Evolutionary conservation across 2,329 filamentous ascomycete genomes (phyloP).

Genomic region (Fusarium brachygibbosum): DNA sequence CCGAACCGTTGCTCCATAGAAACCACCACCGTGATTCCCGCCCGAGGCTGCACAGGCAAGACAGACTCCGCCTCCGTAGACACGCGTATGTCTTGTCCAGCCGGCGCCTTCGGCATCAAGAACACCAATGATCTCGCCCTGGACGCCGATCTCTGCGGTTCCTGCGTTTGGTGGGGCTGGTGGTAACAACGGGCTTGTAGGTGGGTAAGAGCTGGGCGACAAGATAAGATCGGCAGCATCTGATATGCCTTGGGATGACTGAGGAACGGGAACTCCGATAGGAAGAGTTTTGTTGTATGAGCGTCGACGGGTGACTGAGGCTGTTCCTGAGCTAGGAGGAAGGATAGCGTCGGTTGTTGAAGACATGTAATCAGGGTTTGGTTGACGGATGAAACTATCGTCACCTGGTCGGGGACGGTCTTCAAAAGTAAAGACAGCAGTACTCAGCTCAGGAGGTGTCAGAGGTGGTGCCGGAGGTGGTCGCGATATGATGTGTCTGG

Average conservation of each 20-base stretch:
- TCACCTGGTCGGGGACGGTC: conserved; percentile 50
- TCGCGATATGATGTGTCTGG: conserved; percentile 53
- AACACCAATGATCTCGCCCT: conserved; percentile 65
- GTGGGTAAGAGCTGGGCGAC: conserved; percentile 64
- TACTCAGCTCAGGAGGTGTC: conserved; percentile 62
- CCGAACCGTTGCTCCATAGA: conserved; percentile 68
- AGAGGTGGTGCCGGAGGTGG: conserved; percentile 63
- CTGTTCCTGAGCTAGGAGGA: conserved; percentile 48
- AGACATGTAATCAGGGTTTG: conserved; percentile 64
- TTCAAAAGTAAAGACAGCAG: conserved; percentile 60
- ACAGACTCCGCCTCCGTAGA: conserved; percentile 70
- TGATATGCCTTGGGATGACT: conserved; percentile 40
- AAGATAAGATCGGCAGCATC: conserved; percentile 53
- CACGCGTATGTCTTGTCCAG: conserved; percentile 71
- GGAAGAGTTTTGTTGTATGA: conserved; percentile 61
- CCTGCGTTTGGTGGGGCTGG: conserved; percentile 58
- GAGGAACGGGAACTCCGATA: conserved; percentile 51
- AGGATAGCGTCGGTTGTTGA: conserved; percentile 51
- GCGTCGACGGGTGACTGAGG: conserved; percentile 55
- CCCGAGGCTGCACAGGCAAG: conserved; percentile 67
- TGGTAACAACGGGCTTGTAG: conserved; percentile 62
- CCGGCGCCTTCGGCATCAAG: conserved; percentile 62
- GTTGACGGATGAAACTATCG: conserved; percentile 61
- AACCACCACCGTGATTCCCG: conserved; percentile 60
- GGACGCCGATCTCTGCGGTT: conserved; percentile 57